phyloP scores from a whole-genome alignment of 768 basidiomycete genomes.

The Suillus ampliporus region DNA sequence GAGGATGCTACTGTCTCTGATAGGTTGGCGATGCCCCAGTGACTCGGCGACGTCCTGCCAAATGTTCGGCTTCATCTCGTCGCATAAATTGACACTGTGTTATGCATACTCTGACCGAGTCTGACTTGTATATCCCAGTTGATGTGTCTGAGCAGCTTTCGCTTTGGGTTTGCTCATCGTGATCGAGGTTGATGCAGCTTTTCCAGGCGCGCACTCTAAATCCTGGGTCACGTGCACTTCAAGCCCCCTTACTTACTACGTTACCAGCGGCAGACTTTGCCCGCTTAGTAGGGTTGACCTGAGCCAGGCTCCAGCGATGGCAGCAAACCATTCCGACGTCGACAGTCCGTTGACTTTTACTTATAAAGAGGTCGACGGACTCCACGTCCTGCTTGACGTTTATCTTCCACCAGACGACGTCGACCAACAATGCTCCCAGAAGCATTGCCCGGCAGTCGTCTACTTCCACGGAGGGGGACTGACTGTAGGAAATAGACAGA shows the following conservation, averaged over 20 bases:
- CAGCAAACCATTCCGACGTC: conserved; percentile 3
- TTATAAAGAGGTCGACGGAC: conserved; percentile 40
- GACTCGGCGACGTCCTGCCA: conserved; percentile 92
- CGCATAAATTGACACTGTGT: conserved; percentile 16
- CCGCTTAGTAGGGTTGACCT: too few relatives aligned
- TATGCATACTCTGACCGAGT: conserved; percentile 60
- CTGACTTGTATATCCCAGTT: conserved; percentile 69
- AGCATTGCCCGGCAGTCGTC: conserved; percentile 35
- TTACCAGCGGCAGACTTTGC: too few relatives aligned
- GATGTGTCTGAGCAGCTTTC: conserved; percentile 51
- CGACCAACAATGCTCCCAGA: not conserved
- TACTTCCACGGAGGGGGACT: conserved; percentile 63
- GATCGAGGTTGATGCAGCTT: conserved; percentile 2
- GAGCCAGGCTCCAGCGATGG: not conserved
- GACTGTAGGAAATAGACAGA: conserved; percentile 59
- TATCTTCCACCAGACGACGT: conserved; percentile 28
- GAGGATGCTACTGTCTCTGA: conserved; percentile 81
- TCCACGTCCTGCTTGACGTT: conserved; percentile 39
- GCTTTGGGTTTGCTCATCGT: conserved; percentile 52
- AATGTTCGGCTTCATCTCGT: conserved; percentile 18
- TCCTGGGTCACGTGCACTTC: not conserved
- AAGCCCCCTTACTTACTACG: too few relatives aligned
- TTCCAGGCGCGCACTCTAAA: not conserved
- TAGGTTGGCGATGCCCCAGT: conserved; percentile 73
- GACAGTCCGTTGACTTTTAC: conserved; percentile 34